Evolutionary conservation across 75 land plant genomes (phyloP).

Genomic region (Larix kaempferi): DNA sequence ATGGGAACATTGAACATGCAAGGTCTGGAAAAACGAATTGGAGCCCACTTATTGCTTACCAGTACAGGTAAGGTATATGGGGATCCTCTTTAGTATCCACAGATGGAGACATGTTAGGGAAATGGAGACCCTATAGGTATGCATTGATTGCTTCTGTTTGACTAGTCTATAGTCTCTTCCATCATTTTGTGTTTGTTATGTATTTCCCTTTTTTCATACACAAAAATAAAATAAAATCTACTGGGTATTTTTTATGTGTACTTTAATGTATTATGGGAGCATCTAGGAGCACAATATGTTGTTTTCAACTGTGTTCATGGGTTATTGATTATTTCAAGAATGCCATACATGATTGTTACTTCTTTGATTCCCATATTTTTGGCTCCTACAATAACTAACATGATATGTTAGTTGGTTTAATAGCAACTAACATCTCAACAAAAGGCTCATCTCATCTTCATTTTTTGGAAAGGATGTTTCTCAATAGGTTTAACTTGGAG

Average conservation of each 20-base stretch:
- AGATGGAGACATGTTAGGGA: constrained; percentile 89
- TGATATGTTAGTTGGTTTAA: not conserved
- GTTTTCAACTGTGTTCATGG: not conserved
- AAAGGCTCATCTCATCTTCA: not conserved
- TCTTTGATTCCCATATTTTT: not conserved
- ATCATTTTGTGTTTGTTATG: not conserved
- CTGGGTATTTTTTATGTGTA: not conserved
- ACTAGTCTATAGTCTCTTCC: not conserved
- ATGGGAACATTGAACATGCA: constrained; percentile 84
- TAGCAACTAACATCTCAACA: too few relatives aligned
- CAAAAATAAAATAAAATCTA: not conserved
- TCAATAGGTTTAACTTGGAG: constrained; percentile 85
- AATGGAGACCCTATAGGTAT: constrained; percentile 84
- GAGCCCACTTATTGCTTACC: constrained; percentile 72
- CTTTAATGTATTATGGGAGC: not conserved
- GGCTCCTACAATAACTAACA: not conserved
- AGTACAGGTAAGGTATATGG: constrained; percentile 90
- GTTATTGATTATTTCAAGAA: not conserved
- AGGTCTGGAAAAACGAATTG: constrained; percentile 79
- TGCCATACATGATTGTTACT: not conserved
- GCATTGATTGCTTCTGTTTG: not conserved
- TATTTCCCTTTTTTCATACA: not conserved
- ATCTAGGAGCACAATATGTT: not conserved
- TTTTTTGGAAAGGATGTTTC: constrained; percentile 76
- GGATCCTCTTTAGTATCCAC: constrained; percentile 85